Evolutionary conservation across 805 yeast genomes (phyloP).

Genomic region (Candida xyloterini): DNA sequence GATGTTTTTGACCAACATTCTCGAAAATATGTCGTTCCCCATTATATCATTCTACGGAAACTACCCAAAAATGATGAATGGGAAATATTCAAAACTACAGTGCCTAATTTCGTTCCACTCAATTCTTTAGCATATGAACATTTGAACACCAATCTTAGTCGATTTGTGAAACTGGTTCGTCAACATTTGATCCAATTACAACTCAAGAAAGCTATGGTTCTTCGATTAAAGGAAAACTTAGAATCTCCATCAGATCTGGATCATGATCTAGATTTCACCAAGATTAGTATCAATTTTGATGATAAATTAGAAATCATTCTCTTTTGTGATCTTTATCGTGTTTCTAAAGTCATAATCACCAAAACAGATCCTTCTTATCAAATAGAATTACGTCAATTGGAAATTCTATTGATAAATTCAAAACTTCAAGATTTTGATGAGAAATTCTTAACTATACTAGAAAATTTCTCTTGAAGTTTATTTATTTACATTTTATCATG

Average conservation of each 20-base stretch:
- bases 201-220: constrained; percentile 18
- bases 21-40: constrained; percentile 38
- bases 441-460: constrained; percentile 15
- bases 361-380: constrained; percentile 3
- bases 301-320: constrained; percentile 22
- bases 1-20: constrained; percentile 37
- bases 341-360: constrained; percentile 19
- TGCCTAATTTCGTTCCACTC: constrained; percentile 33
- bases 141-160: constrained; percentile 24
- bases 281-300: constrained; percentile 23
- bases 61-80: constrained; percentile 28
- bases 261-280: constrained; percentile 28
- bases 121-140: constrained; percentile 22
- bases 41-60: constrained; percentile 43
- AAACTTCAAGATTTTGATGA: constrained; percentile 14
- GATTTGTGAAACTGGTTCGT: constrained; percentile 28
- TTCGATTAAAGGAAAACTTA: constrained; percentile 13
- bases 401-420: constrained; percentile 20
- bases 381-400: constrained; percentile 9
- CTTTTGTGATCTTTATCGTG: constrained; percentile 20
- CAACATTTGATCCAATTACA: constrained; percentile 26
- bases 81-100: constrained; percentile 34
- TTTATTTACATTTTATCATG: not conserved
- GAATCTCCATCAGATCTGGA: constrained; percentile 17
- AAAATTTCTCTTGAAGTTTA: not conserved